Base-by-base conservation (phyloP, 805 yeast genomes). In the Limtongia smithiae region DNA sequence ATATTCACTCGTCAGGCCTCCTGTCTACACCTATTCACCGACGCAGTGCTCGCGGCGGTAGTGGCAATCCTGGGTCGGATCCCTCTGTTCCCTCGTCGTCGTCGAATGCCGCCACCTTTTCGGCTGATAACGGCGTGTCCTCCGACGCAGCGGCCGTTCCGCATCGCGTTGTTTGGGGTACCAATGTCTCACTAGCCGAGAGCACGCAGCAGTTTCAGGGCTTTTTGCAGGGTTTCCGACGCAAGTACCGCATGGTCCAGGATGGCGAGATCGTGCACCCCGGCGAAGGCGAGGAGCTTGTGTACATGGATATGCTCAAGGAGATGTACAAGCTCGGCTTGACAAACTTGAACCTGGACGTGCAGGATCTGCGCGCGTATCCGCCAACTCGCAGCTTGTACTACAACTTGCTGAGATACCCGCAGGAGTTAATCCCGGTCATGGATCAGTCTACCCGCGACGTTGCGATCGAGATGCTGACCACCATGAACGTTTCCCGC, bases 401-500 rank as follows among this genome's bases (percentile, higher is more conserved):
- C 68, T 78, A 85, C 62, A 96, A 91, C 68, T 72, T 93, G 57
- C 78, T 88, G 57, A 85, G 88, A 63, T 93, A 90, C 65, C 98
- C 98, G 0, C 97, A 90, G 66, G 98, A 93, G 73, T 87, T 93
- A 33, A 82, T 93, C 47, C 97, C 98, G 9, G 87, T 93, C 60
- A 90, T 93, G 97, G 98, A 93, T 74, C 96, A 90, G 63, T 82
- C 96, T 3, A 77, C 90, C 48, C 89, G 88, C 65, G 96, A 91
- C 65, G 83, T 89, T 61, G 80, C 93, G 80, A 82, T 88, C 22
- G 81, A 87, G 12, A 65, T 85, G 17, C 81, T 81, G 18, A 70
- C 80, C 51, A 88, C 82, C 55, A 37, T 52, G 44, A 46, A 38
- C 14, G 44, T 48, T 11, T 37, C 60, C 1, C 55, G 56, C 34